A percentile compares a stretch with the other conserved stretches of the same genome.
Evolutionary conservation across 805 yeast species (phyloP).

Genomic region (Yueomyces sp.): DNA sequence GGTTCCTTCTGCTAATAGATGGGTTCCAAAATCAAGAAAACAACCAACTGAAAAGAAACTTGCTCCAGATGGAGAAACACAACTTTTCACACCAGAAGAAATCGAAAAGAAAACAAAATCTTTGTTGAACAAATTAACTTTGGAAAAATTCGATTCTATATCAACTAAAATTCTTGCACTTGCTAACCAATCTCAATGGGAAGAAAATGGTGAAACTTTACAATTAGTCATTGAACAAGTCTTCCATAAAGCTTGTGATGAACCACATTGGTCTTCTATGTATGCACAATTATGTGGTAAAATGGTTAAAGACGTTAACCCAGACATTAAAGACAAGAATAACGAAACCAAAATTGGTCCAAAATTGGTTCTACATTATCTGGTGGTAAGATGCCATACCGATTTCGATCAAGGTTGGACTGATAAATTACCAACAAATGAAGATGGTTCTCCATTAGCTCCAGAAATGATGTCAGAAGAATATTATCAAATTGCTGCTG

Average conservation of each 20-base stretch:
- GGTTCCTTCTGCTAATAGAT: conserved; percentile 72
- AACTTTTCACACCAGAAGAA: conserved; percentile 51
- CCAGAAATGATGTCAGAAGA: conserved; percentile 90
- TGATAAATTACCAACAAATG: conserved; percentile 68
- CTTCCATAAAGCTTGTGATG: conserved; percentile 94
- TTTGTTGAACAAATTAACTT: conserved; percentile 80
- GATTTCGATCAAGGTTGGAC: conserved; percentile 95
- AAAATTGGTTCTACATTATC: conserved; percentile 60
- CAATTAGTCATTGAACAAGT: conserved; percentile 71
- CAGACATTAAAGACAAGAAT: conserved; percentile 50
- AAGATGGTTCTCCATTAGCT: conserved; percentile 67
- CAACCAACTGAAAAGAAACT: conserved; percentile 44
- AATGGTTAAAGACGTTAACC: conserved; percentile 52
- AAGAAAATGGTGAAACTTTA: conserved; percentile 68
- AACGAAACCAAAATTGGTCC: conserved; percentile 47
- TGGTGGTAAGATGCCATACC: conserved; percentile 76
- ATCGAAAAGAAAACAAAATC: conserved; percentile 77
- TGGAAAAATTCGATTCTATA: conserved; percentile 79
- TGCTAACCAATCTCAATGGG: conserved; percentile 79
- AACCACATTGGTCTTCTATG: conserved; percentile 95
- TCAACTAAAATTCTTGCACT: conserved; percentile 61
- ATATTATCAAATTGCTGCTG: conserved; percentile 76
- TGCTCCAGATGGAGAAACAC: conserved; percentile 72
- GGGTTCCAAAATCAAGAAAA: conserved; percentile 76
- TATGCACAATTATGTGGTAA: conserved; percentile 86